A percentile compares a stretch with the other conserved stretches of the same genome.
phyloP scores from a whole-genome alignment of 352 stramenopile species.

The Phytophthora pistaciae region DNA sequence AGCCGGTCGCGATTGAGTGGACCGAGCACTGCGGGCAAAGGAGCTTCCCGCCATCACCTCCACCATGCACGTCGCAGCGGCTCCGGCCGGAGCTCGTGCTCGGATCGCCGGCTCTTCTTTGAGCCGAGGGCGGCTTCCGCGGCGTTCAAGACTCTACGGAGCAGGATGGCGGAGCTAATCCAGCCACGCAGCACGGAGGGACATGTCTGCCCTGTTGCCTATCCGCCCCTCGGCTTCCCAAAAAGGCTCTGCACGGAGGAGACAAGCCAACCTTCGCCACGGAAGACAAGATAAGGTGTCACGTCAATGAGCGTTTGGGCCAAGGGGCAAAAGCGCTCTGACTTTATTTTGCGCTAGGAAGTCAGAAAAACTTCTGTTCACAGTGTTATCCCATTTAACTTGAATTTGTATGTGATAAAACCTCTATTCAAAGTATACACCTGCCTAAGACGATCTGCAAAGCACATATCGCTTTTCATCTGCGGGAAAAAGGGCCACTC shows the following conservation, averaged over 20 bases:
- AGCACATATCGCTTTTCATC: slow-evolving; percentile 2
- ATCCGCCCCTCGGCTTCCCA: not conserved
- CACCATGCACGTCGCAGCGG: slow-evolving; percentile 13
- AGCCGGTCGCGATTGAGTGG: slow-evolving; percentile 10
- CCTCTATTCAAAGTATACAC: not conserved
- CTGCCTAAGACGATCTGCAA: not conserved
- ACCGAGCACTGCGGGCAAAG: slow-evolving; percentile 9
- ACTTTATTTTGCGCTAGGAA: slow-evolving; percentile 4
- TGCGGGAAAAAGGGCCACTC: not conserved
- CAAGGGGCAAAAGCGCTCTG: slow-evolving; percentile 1
- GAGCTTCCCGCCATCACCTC: not conserved
- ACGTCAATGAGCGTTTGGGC: not conserved
- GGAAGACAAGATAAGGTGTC: not conserved
- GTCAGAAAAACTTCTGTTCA: slow-evolving; percentile 19
- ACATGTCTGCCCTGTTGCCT: not conserved
- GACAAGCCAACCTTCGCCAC: not conserved
- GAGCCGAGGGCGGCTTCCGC: not conserved
- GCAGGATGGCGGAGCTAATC: not conserved
- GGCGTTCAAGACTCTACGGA: slow-evolving; percentile 2
- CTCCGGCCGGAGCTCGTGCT: not conserved
- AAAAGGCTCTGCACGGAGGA: not conserved
- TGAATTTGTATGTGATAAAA: not conserved
- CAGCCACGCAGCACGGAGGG: slow-evolving; percentile 1
- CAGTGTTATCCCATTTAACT: not conserved
- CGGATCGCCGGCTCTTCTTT: slow-evolving; percentile 7